A percentile compares a stretch with the other conserved stretches of the same genome.
phyloP scores from a whole-genome alignment of 768 basidiomycete genomes.

The Lactarius sp. region DNA sequence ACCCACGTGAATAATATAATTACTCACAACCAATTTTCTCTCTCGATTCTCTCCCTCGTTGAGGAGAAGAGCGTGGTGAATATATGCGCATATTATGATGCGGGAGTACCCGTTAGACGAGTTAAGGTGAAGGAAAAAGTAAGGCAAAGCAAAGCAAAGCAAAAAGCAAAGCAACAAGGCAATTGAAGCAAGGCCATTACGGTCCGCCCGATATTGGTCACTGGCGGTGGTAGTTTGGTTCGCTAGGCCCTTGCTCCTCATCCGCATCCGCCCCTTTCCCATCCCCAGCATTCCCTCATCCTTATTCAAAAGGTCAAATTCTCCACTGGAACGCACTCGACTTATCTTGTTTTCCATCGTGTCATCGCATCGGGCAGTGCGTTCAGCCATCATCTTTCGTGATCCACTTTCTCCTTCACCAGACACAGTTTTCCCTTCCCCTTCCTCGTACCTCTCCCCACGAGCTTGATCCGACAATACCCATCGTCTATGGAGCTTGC shows the following conservation, averaged over 20 bases:
- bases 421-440: neutral
- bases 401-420: neutral
- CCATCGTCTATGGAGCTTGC: conserved; percentile 23
- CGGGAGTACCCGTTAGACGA: neutral
- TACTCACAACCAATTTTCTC: neutral
- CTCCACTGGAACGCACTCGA: neutral
- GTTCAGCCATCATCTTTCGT: neutral
- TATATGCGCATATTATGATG: neutral
- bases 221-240: conserved; percentile 19
- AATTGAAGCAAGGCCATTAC: neutral
- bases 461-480: neutral
- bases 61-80: neutral
- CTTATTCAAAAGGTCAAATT: neutral
- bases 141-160: neutral
- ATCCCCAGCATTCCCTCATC: conserved; percentile 1
- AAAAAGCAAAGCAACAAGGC: neutral
- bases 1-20: conserved; percentile 11
- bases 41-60: neutral
- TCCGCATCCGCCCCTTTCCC: conserved; percentile 28
- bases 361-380: neutral
- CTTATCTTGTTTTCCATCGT: neutral
- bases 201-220: conserved; percentile 4
- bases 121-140: neutral
- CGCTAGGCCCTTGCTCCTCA: conserved; percentile 34
- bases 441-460: neutral